Evolutionary conservation across 352 stramenopile genomes (phyloP), one percentile per base, ranked within the genome.

Genomic region (Hyphochytrium catenoides): DNA sequence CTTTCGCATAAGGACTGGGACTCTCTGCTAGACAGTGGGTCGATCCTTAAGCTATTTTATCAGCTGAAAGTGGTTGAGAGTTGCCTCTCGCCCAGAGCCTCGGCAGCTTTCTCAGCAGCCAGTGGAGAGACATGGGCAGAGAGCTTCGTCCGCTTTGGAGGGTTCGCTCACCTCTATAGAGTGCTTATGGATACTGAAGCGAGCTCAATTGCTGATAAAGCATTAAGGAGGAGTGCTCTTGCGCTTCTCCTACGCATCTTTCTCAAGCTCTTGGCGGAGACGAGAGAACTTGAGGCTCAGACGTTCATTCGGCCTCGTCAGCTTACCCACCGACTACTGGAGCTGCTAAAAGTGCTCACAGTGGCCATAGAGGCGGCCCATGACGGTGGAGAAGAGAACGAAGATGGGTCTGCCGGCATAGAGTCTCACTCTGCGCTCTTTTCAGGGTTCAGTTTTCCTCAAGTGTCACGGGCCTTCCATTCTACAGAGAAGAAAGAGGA

Each of bases 1-100:
- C 40, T 46, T 1, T 27, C 52, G 2, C 44, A 34, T 11, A 41
- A 40, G 17, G 46, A 76, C 11, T 83, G 65, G 68, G 34, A 61
- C 27, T 33, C 36, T 12, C 36, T 83, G 16, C 38, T 83, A 15
- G 63, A 78, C 39, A 42, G 52, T 0, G 56, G 39, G 5, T 75
- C 51, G 18, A 44, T 64, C 23, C 49, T 62, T 12, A 74, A 73
- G 29, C 23, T 74, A 20, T 43, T 74, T 34, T 74, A 74, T 35
- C 62, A 73, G 34, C 48, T 74, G 2, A 61, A 74, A 27, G 35
- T 71, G 32, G 44, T 74, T 14, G 62, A 74, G 33, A 54, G 54
- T 27, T 70, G 72, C 27, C 57, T 57, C 12, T 41, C 73, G 8
- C 14, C 23, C 5, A 5, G 31, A 35, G 16, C 2, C 6, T 14